Evolutionary conservation across 495 filamentous ascomycete species (phyloP).

Genomic region (Penicillium roqueforti): DNA sequence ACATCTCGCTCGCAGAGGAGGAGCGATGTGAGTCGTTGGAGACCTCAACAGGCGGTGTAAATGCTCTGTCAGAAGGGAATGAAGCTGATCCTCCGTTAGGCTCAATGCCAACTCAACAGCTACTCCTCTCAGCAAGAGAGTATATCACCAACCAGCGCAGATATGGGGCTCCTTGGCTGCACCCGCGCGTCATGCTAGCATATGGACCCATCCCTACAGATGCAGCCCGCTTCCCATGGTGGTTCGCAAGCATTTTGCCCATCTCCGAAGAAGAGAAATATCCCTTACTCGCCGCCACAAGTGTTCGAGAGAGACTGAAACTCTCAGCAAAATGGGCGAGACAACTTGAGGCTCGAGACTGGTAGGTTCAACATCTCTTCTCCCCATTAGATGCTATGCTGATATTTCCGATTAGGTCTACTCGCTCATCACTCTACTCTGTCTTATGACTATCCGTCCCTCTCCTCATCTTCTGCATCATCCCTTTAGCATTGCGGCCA

Average conservation of each 20-base stretch:
- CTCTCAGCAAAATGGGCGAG: conserved; percentile 71
- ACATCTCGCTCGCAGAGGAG: conserved; percentile 77
- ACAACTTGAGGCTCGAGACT: conserved; percentile 65
- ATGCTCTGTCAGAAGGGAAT: conserved; percentile 13
- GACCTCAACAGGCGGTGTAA: conserved; percentile 28
- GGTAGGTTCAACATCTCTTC: conserved; percentile 52
- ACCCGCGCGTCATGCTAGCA: conserved; percentile 60
- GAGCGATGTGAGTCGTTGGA: conserved; percentile 67
- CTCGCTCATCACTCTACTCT: conserved; percentile 32
- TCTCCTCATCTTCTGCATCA: conserved; percentile 38
- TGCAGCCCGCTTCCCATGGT: conserved; percentile 77
- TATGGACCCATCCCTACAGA: conserved; percentile 75
- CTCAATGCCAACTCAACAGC: conserved; percentile 61
- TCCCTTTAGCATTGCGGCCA: conserved; percentile 25
- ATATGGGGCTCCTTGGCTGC: conserved; percentile 67
- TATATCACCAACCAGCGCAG: conserved; percentile 66
- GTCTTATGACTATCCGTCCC: conserved; percentile 52
- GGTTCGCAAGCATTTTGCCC: conserved; percentile 81
- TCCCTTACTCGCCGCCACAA: conserved; percentile 60
- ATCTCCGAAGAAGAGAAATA: conserved; percentile 78
- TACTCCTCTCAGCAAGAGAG: conserved; percentile 58
- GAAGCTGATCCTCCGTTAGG: conserved; percentile 43
- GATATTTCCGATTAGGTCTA: conserved; percentile 25
- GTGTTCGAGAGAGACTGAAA: conserved; percentile 76
- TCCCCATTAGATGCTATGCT: conserved; percentile 7